Percentiles rank a stretch among this genome's conserved stretches.
Conservation (phyloP, 2,329 filamentous ascomycete genomes). For the Fusarium circinatum region DNA sequence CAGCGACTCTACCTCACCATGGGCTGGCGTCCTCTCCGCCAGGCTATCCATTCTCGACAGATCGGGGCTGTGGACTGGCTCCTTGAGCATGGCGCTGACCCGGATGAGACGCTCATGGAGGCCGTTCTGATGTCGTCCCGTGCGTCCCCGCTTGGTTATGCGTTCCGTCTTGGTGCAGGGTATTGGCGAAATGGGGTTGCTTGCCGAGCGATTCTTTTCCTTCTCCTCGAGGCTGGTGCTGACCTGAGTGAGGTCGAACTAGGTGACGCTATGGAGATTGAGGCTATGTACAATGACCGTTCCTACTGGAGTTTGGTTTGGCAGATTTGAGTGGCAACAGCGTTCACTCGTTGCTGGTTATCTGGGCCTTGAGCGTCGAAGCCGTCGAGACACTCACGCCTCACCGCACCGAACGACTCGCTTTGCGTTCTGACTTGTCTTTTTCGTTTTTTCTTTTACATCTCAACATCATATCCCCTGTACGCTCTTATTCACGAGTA, state of each 20-base stretch:
- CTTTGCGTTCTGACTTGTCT: neutral
- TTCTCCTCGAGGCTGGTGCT: neutral
- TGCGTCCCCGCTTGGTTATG: neutral
- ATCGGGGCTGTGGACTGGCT: neutral
- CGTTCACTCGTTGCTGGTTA: neutral
- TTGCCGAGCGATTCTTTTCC: neutral
- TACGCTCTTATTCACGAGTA: neutral
- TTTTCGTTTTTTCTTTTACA: neutral
- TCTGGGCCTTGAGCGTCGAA: neutral
- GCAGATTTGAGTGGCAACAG: too few species aligned
- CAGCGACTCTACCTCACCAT: neutral
- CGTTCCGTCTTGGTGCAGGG: neutral
- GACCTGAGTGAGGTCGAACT: neutral
- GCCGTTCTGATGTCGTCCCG: accelerated
- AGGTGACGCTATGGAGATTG: neutral
- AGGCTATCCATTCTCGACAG: neutral
- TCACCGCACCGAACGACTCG: accelerated
- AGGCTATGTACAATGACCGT: neutral
- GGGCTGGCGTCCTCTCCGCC: neutral
- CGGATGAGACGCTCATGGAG: neutral
- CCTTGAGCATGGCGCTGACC: neutral
- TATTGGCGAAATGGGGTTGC: too few species aligned
- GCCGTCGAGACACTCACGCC: neutral
- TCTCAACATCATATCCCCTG: accelerated
- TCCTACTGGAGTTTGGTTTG: neutral